Evolutionary conservation across 2,329 filamentous ascomycete genomes (phyloP).

Genomic region (Arachnomyces sp.): DNA sequence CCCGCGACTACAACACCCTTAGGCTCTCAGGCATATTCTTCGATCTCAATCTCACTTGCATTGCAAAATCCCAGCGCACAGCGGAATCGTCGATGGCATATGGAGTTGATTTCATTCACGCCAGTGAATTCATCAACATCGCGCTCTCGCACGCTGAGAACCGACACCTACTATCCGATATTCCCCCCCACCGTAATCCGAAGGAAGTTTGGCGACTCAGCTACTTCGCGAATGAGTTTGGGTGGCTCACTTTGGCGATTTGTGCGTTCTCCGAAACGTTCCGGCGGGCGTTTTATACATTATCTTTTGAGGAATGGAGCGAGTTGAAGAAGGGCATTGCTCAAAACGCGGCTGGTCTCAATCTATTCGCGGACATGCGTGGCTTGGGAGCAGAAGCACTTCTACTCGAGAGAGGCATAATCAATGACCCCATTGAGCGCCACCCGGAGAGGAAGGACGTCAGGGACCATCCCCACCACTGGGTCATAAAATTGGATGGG

Average conservation of each 20-base stretch:
- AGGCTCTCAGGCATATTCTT: too few relatives aligned
- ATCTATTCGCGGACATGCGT: constrained; percentile 18
- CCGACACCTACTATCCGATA: too few relatives aligned
- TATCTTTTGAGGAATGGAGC: constrained; percentile 10
- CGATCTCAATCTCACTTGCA: too few relatives aligned
- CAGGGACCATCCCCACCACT: constrained; percentile 13
- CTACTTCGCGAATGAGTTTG: constrained; percentile 10
- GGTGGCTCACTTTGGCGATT: constrained; percentile 22
- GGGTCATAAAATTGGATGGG: constrained; percentile 6
- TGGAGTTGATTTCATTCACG: too few relatives aligned
- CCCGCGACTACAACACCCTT: too few relatives aligned
- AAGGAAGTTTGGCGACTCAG: background rate
- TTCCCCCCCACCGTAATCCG: too few relatives aligned
- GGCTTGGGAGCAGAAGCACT: constrained; percentile 8
- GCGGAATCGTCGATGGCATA: too few relatives aligned
- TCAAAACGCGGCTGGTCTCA: constrained; percentile 16
- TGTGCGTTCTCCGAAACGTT: constrained; percentile 21
- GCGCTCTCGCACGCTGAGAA: too few relatives aligned
- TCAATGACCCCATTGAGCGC: background rate
- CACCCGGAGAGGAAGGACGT: constrained; percentile 3
- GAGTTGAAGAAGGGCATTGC: constrained; percentile 12
- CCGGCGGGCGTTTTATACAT: constrained; percentile 8
- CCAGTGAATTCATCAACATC: too few relatives aligned
- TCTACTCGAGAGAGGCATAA: background rate
- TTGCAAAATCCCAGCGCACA: too few relatives aligned